A percentile compares a stretch with the other conserved stretches of the same genome.
Evolutionary conservation across 345 rosid species (phyloP).

Genomic region (Durio zibethinus): DNA sequence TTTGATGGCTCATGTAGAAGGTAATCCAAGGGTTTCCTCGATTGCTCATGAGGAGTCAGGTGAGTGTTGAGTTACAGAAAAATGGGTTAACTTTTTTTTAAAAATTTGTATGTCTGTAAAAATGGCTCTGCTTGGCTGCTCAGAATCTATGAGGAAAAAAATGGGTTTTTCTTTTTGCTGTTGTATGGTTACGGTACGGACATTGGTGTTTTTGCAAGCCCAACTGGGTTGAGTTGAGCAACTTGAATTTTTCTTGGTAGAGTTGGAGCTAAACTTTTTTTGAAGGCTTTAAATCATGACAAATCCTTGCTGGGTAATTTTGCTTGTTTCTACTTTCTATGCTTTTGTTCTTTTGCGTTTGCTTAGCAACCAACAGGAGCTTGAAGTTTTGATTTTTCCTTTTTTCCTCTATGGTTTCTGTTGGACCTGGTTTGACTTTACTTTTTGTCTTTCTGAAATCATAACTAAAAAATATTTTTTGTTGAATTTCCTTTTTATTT

Average conservation of each 20-base stretch:
- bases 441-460: neutral
- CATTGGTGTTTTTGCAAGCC: neutral
- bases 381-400: neutral
- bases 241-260: neutral
- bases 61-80: slow-evolving; percentile 15
- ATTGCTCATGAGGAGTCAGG: slow-evolving; percentile 31
- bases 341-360: slow-evolving; percentile 13
- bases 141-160: slow-evolving; percentile 2
- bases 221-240: neutral
- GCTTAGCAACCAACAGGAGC: slow-evolving; percentile 20
- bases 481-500: neutral
- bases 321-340: neutral
- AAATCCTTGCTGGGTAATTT: slow-evolving; percentile 5
- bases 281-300: neutral
- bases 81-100: neutral
- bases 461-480: too few species aligned
- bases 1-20: slow-evolving; percentile 49
- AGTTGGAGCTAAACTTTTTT: neutral
- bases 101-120: neutral
- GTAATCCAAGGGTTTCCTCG: slow-evolving; percentile 31
- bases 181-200: neutral
- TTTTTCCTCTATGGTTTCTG: neutral
- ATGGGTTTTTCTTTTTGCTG: slow-evolving; percentile 9
- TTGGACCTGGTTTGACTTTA: neutral
- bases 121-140: slow-evolving; percentile 21